phyloP scores from a whole-genome alignment of 257 asterid species.

The Solanum pinnatisectum region DNA sequence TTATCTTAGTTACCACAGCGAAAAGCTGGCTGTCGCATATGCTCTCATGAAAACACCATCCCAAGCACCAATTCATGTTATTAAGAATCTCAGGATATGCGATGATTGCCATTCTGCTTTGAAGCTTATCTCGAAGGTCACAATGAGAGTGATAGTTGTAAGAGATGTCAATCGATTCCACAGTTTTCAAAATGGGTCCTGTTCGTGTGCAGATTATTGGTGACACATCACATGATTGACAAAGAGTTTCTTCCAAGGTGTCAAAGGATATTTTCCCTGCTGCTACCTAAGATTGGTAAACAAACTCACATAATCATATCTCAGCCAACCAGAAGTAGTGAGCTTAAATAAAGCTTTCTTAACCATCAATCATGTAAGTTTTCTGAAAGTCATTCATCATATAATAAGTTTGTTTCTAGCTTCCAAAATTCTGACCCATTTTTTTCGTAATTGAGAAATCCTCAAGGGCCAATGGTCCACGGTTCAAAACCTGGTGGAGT shows the following conservation, averaged over 20 bases:
- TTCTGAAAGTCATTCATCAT: background rate
- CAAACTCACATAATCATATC: background rate
- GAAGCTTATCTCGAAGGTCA: slow-evolving; percentile 48
- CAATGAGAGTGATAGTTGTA: slow-evolving; percentile 46
- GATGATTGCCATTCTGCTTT: slow-evolving; percentile 84
- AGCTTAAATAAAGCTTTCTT: background rate
- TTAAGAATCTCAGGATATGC: slow-evolving; percentile 75
- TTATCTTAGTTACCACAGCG: slow-evolving; percentile 63
- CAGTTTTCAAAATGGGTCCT: slow-evolving; percentile 43
- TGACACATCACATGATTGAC: slow-evolving; percentile 7
- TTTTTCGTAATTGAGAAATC: background rate
- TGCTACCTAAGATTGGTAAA: background rate
- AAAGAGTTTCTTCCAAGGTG: background rate
- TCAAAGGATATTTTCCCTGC: background rate
- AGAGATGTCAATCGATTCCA: slow-evolving; percentile 76
- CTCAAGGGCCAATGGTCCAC: background rate
- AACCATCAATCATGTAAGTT: background rate
- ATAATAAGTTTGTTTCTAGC: background rate
- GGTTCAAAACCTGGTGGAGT: background rate
- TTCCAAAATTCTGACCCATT: background rate
- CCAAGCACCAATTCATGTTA: slow-evolving; percentile 53
- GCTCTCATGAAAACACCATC: slow-evolving; percentile 71
- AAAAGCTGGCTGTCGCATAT: slow-evolving; percentile 80
- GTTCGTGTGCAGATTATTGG: slow-evolving; percentile 86
- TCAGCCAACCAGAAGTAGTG: background rate